Conservation (phyloP, 805 yeast genomes). For the Clavispora phyllophila region DNA sequence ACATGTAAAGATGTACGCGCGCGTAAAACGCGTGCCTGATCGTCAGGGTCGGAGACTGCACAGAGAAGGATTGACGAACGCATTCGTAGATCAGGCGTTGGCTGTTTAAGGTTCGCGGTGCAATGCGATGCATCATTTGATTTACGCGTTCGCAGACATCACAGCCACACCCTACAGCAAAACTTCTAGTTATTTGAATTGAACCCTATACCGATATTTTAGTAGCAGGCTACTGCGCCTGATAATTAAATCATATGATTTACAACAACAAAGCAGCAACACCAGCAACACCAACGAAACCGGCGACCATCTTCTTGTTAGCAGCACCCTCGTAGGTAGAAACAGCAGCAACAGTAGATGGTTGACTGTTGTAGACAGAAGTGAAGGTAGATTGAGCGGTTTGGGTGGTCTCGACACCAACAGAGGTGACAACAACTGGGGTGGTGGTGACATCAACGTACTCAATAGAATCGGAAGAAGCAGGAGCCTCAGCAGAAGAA, state of each 20-base stretch:
- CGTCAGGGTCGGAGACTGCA: background rate
- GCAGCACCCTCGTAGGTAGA: slow-evolving; percentile 29
- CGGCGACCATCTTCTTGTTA: slow-evolving; percentile 23
- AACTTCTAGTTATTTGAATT: background rate
- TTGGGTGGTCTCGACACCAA: slow-evolving; percentile 41
- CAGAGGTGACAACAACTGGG: slow-evolving; percentile 44
- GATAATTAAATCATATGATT: background rate
- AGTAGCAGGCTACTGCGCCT: background rate
- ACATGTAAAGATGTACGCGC: background rate
- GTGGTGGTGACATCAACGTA: slow-evolving; percentile 48
- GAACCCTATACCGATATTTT: background rate
- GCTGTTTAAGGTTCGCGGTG: background rate
- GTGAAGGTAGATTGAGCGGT: slow-evolving; percentile 35
- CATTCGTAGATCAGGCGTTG: background rate
- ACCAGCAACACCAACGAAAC: slow-evolving; percentile 39
- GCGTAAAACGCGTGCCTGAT: background rate
- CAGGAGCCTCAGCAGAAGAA: slow-evolving; percentile 6
- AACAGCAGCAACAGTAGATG: slow-evolving; percentile 20
- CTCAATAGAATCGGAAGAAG: slow-evolving; percentile 9
- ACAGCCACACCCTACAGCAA: background rate
- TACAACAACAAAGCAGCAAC: slow-evolving; percentile 34
- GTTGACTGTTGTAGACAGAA: slow-evolving; percentile 23
- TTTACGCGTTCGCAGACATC: background rate
- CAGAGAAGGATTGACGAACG: background rate
- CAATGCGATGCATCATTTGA: background rate